These are phyloP conservation scores for Agrocybe pediades DNA, from an alignment of 768 basidiomycete species.

Conservation along the genomic window DNA sequence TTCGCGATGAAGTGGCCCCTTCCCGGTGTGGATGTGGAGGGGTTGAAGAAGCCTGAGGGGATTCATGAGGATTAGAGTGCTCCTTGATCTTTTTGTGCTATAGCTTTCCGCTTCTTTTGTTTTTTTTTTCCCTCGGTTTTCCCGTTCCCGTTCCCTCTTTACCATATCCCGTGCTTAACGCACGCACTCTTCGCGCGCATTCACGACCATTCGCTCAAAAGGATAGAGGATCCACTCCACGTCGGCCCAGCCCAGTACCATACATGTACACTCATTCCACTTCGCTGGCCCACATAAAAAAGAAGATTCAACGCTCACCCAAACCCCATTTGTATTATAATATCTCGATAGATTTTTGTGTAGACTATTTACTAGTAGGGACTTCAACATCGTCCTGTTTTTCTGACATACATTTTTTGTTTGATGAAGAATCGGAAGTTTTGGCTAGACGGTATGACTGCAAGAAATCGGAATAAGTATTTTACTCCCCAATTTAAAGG, in stretches of 20 bases:
- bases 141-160: not conserved
- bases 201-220: too few species aligned
- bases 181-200: too few species aligned
- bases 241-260: not conserved
- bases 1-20: slow-evolving; percentile 92
- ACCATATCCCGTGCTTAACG: too few species aligned
- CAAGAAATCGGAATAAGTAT: too few species aligned
- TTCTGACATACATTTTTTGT: not conserved
- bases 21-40: slow-evolving; percentile 72
- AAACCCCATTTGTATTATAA: slow-evolving; percentile 5
- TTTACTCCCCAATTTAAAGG: too few species aligned
- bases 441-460: too few species aligned
- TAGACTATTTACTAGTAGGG: slow-evolving; percentile 13
- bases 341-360: slow-evolving; percentile 4
- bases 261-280: not conserved
- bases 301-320: slow-evolving; percentile 27
- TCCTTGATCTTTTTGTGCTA: not conserved
- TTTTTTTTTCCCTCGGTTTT: not conserved
- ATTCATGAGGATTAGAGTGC: slow-evolving; percentile 42
- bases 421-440: not conserved
- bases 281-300: too few species aligned
- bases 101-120: not conserved
- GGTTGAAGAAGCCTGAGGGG: slow-evolving; percentile 60
- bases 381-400: slow-evolving; percentile 19
- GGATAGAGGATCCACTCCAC: not conserved